A percentile compares a stretch with the other conserved stretches of the same genome.
Evolutionary conservation across 768 basidiomycete species (phyloP).

Genomic region (Myochromella boudieri): DNA sequence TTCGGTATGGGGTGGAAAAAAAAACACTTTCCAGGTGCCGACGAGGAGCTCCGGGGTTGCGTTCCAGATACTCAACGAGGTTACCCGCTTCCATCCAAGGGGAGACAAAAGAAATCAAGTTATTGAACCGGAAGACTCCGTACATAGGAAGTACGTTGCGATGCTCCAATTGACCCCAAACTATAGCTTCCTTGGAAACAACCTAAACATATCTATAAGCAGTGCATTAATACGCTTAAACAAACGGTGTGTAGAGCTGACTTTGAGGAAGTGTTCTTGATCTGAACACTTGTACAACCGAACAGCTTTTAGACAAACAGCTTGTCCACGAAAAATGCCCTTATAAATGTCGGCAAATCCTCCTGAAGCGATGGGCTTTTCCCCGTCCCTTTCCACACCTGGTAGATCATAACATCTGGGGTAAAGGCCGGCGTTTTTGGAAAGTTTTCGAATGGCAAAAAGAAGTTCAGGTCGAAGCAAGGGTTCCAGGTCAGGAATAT

Average conservation of each 20-base stretch:
- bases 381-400: background rate
- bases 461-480: background rate
- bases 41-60: background rate
- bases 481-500: background rate
- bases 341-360: constrained; percentile 8
- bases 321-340: background rate
- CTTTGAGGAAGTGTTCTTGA: background rate
- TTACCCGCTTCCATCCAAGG: constrained; percentile 12
- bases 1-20: background rate
- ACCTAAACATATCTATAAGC: background rate
- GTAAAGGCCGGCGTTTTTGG: constrained; percentile 1
- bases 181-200: constrained; percentile 4
- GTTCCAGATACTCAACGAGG: constrained; percentile 4
- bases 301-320: background rate
- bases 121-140: constrained; percentile 2
- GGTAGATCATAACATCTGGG: constrained; percentile 2
- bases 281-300: background rate
- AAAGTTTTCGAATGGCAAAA: constrained; percentile 3
- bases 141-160: constrained; percentile 9
- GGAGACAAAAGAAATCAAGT: constrained; percentile 2
- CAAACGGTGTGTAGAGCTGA: background rate
- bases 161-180: constrained; percentile 7
- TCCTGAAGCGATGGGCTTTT: constrained; percentile 4
- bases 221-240: background rate
- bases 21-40: background rate